These are phyloP conservation scores for Malus hybrid DNA, from an alignment of 331 rosid species.

Conservation along the genomic window DNA sequence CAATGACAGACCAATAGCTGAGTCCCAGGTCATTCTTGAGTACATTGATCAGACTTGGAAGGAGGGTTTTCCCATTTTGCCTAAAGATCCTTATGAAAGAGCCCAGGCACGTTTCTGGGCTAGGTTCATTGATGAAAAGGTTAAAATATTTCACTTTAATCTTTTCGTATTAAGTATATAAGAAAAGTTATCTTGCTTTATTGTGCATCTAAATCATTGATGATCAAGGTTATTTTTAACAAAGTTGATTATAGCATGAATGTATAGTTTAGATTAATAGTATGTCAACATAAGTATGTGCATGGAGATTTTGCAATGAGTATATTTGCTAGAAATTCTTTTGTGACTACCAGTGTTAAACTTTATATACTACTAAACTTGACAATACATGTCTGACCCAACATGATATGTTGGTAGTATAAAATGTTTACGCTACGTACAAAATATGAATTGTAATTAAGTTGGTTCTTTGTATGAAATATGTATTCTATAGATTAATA, in stretches of 20 bases:
- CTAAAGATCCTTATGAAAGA: background rate
- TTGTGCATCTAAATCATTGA: background rate
- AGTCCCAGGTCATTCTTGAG: slow-evolving; percentile 2
- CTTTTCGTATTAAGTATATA: background rate
- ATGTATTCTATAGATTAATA: too few relatives aligned
- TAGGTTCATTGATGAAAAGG: too few relatives aligned
- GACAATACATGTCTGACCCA: background rate
- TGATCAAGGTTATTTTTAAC: too few relatives aligned
- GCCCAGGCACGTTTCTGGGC: background rate
- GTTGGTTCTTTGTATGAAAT: background rate
- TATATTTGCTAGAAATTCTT: background rate
- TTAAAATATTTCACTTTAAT: background rate
- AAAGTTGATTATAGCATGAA: background rate
- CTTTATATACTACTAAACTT: background rate
- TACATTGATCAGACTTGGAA: slow-evolving; percentile 10
- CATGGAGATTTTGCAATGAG: background rate
- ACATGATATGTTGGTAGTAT: background rate
- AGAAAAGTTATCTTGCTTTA: background rate
- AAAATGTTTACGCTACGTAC: background rate
- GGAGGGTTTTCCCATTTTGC: background rate
- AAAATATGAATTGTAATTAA: background rate
- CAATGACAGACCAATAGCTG: slow-evolving; percentile 3
- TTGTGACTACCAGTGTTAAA: background rate
- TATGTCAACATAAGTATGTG: background rate
- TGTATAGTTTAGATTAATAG: background rate